Conservation (phyloP, 345 rosid species). For the Turritis glabra region DNA sequence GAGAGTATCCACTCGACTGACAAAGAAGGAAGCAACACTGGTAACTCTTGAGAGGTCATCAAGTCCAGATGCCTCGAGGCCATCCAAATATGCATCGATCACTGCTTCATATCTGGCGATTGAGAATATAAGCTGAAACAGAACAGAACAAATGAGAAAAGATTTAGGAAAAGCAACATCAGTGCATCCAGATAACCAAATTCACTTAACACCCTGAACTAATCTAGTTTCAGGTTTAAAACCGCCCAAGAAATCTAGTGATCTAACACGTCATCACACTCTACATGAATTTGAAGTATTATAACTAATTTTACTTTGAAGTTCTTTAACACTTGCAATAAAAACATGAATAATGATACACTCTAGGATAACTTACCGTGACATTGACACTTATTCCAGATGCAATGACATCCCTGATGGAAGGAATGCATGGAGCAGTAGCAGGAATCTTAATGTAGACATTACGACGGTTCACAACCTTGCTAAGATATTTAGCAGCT, state of each 20-base stretch:
- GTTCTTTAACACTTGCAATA: neutral
- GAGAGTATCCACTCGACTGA: slow-evolving; percentile 95
- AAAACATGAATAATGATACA: neutral
- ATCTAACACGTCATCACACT: slow-evolving; percentile 5
- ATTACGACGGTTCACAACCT: slow-evolving; percentile 76
- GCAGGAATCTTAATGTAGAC: slow-evolving; percentile 99
- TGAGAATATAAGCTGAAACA: slow-evolving; percentile 88
- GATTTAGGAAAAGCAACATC: neutral
- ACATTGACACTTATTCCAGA: slow-evolving; percentile 91
- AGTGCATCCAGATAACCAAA: neutral
- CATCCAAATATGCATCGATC: slow-evolving; percentile 97
- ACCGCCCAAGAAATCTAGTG: neutral
- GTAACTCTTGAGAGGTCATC: slow-evolving; percentile 92
- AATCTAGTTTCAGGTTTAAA: too few species aligned
- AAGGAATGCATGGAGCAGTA: slow-evolving; percentile 84
- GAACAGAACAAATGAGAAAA: slow-evolving; percentile 10
- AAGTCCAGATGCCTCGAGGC: slow-evolving; percentile 95
- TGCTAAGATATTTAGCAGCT: slow-evolving; percentile 87
- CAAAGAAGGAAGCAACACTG: slow-evolving; percentile 97
- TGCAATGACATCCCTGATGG: slow-evolving; percentile 90
- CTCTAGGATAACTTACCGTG: slow-evolving; percentile 58
- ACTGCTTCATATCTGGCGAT: slow-evolving; percentile 89
- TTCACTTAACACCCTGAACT: neutral
- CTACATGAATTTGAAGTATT: neutral
- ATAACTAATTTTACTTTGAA: neutral